Conservation (phyloP, 2,329 filamentous ascomycete species). For the Chaetomium olivaceum region DNA sequence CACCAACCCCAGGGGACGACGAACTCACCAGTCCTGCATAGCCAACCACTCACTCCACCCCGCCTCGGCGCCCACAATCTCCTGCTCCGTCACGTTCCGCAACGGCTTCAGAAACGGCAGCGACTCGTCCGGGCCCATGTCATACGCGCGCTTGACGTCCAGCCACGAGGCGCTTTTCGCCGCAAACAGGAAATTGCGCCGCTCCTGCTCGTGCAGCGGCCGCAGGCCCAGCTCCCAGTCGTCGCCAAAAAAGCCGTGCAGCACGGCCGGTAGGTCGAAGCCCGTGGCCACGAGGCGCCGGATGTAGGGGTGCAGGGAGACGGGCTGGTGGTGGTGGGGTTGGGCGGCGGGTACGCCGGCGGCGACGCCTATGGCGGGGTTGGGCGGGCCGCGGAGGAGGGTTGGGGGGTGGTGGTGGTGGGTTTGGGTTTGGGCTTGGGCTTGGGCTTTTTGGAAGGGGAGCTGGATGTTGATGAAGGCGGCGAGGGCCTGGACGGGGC, state of each 20-base stretch:
- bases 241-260: slow-evolving; percentile 96
- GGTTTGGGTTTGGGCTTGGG: too few species aligned
- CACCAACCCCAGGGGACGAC: not conserved
- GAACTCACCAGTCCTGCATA: slow-evolving; percentile 79
- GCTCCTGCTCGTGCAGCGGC: slow-evolving; percentile 81
- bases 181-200: slow-evolving; percentile 91
- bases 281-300: slow-evolving; percentile 87
- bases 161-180: slow-evolving; percentile 92
- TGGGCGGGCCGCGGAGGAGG: slow-evolving; percentile 41
- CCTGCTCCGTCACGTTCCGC: slow-evolving; percentile 72
- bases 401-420: slow-evolving; percentile 29
- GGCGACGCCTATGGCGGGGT: not conserved
- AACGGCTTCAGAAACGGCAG: slow-evolving; percentile 85
- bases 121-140: slow-evolving; percentile 78
- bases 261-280: slow-evolving; percentile 81
- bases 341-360: not conserved
- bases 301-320: slow-evolving; percentile 85
- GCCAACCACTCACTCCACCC: slow-evolving; percentile 94
- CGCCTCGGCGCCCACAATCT: slow-evolving; percentile 79
- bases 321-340: slow-evolving; percentile 32
- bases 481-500: slow-evolving; percentile 81
- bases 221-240: slow-evolving; percentile 82
- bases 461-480: slow-evolving; percentile 90
- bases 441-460: slow-evolving; percentile 70
- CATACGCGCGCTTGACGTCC: slow-evolving; percentile 85